Evolutionary conservation across 1,284 basidiomycete genomes (phyloP), one percentile per base, ranked within the genome.

Genomic region (Trametes versicolor): DNA sequence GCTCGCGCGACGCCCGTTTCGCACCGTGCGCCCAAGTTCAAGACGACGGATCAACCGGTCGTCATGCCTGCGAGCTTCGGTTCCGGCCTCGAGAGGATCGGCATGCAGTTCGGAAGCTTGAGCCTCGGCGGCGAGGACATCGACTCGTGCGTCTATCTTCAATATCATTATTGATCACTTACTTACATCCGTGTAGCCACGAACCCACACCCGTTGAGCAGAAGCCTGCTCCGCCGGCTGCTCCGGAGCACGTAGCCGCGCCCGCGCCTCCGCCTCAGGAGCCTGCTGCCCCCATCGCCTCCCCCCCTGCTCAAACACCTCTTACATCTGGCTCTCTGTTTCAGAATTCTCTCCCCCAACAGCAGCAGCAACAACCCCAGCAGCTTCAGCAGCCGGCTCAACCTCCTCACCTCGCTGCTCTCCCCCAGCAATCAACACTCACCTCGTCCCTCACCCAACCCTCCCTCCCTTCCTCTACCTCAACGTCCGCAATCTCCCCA

Each of bases 51-150:
- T 64, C 89, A 92, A 65, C 86, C 92, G 36, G 92, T 94, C 41
- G 86, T 92, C 60, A 87, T 94, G 84, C 92, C 92, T 1, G 80
- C 78, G 6, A 78, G 76, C 71, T 90, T 90, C 75, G 84, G 87
- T 23, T 75, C 83, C 12, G 82, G 82, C 29, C 71, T 90, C 32
- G 90, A 93, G 75, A 92, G 90, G 75, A 79, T 93, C 56, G 92
- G 91, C 53, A 92, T 94, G 92, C 92, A 93, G 72, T 94, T 94
- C 71, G 92, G 92, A 45, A 93, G 91, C 74, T 78, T 94, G 68
- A 89, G 85, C 74, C 81, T 94, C 37, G 87, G 86, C 45, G 89
- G 87, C 19, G 90, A 92, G 58, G 84, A 84, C 60, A 71, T 87
- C 32, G 86, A 89, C 80, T 36, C 79, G 78, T 66, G 71, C 73